Percentiles rank a stretch among this genome's conserved stretches.
Conservation (phyloP, 805 yeast species). For the Lachancea nothofagi region DNA sequence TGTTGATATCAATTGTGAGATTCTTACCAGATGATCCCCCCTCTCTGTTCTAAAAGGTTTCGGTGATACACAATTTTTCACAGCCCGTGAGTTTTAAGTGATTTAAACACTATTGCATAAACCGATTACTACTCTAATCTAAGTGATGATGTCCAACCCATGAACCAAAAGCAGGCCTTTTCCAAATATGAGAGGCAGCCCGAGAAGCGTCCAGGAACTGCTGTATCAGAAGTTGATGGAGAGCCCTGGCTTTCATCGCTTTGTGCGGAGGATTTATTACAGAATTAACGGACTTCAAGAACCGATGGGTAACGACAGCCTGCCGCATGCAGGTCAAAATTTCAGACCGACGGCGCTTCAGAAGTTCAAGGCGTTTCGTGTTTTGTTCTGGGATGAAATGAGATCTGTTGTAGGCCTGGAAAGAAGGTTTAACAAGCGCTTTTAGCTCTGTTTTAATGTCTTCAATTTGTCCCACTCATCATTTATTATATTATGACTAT, state of each 20-base stretch:
- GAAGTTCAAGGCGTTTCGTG: conserved; percentile 53
- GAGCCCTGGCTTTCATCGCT: conserved; percentile 54
- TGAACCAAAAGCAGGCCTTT: background rate
- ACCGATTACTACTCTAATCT: too few species aligned
- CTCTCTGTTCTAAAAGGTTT: too few species aligned
- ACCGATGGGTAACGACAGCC: conserved; percentile 31
- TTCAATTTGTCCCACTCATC: too few species aligned
- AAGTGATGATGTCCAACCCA: too few species aligned
- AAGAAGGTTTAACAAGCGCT: conserved; percentile 18
- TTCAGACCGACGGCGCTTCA: conserved; percentile 47
- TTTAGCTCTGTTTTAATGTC: conserved; percentile 5
- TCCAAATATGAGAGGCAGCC: conserved; percentile 16
- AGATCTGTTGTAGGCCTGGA: conserved; percentile 47
- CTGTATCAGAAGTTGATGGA: conserved; percentile 44
- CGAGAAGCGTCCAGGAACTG: conserved; percentile 44
- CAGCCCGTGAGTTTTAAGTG: too few species aligned
- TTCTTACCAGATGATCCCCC: too few species aligned
- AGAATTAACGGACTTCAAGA: conserved; percentile 54
- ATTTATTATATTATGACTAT: background rate
- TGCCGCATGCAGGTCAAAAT: conserved; percentile 4
- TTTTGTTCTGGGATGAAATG: conserved; percentile 57
- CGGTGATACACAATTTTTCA: too few species aligned
- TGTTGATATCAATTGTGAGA: too few species aligned
- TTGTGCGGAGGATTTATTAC: conserved; percentile 60
- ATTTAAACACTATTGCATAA: too few species aligned